These are phyloP conservation scores for Litchi chinensis DNA, from an alignment of 345 rosid species.

Conservation along the genomic window DNA sequence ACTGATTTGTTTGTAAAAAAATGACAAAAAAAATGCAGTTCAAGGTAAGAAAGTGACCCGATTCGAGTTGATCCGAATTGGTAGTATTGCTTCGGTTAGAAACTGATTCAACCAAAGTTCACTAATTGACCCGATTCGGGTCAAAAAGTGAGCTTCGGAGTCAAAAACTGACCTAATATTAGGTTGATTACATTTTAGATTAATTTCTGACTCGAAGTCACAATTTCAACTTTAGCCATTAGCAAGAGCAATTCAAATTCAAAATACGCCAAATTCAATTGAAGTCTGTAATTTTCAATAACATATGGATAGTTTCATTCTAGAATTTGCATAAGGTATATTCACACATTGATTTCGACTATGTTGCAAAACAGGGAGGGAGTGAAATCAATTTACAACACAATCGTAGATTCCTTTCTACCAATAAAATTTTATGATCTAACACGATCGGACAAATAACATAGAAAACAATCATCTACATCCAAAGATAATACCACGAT, in stretches of 20 bases:
- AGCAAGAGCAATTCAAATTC: not conserved
- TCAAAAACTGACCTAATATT: too few relatives aligned
- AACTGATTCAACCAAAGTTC: too few relatives aligned
- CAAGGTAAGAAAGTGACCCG: too few relatives aligned
- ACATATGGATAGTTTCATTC: not conserved
- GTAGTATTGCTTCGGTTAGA: too few relatives aligned
- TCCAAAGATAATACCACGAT: not conserved
- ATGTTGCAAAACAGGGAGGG: not conserved
- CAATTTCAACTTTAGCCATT: not conserved
- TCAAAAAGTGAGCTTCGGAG: too few relatives aligned
- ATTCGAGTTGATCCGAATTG: too few relatives aligned
- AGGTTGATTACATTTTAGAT: too few relatives aligned
- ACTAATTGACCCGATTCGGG: too few relatives aligned
- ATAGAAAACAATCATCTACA: not conserved
- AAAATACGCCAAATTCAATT: not conserved
- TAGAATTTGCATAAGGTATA: not conserved
- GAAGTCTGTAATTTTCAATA: not conserved
- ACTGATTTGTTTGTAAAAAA: too few relatives aligned
- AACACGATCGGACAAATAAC: not conserved
- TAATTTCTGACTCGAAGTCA: too few relatives aligned
- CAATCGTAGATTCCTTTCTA: not conserved
- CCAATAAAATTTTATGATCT: not conserved
- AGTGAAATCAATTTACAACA: not conserved
- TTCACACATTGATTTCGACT: not conserved
- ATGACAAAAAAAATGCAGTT: too few relatives aligned